Evolutionary conservation across 2,329 filamentous ascomycete genomes (phyloP), one percentile per base, ranked within the genome.

Genomic region (Fusarium sp.): DNA sequence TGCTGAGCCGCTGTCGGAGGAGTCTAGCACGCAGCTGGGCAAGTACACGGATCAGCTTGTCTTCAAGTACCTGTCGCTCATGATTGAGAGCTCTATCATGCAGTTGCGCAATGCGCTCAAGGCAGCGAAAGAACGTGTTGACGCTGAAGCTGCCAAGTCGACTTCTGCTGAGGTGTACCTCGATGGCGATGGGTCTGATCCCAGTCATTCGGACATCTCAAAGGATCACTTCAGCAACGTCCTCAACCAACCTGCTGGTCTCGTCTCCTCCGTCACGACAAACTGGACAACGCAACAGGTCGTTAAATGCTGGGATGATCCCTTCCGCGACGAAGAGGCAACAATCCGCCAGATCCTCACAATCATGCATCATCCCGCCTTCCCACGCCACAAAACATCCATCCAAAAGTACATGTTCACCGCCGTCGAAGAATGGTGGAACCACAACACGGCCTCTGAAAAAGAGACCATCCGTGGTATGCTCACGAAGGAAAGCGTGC

Each of bases 1-100:
- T 39, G 60, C 65, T 4, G 56, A 73, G 19, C 68, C 70, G 3
- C 21, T 74, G 12, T 73, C 61, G 1, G 61, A 66, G 21, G 71
- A 77, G 25, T 70, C 69, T 8, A 72, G 64, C 23, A 72, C 76
- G 1, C 70, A 78, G 52, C 23, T 78, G 44, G 73, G 72, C 46
- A 94, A 97, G 70, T 94, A 93, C 74, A 95, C 98, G 73, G 93
- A 92, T 51, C 94, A 98, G 81, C 97, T 97, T 78, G 89, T 98
- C 48, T 88, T 98, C 73, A 94, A 93, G 12, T 87, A 98, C 3
- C 86, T 98, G 23, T 93, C 95, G 2, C 94, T 95, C 0, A 97
- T 95, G 82, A 88, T 98, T 66, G 90, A 94, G 64, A 95, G 95
- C 4, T 91, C 98, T 77, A 97, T 98, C 80, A 92, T 91, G 60